These are phyloP conservation scores for Calonectria crousiana DNA, from an alignment of 2,329 filamentous ascomycete species.

Conservation along the genomic window DNA sequence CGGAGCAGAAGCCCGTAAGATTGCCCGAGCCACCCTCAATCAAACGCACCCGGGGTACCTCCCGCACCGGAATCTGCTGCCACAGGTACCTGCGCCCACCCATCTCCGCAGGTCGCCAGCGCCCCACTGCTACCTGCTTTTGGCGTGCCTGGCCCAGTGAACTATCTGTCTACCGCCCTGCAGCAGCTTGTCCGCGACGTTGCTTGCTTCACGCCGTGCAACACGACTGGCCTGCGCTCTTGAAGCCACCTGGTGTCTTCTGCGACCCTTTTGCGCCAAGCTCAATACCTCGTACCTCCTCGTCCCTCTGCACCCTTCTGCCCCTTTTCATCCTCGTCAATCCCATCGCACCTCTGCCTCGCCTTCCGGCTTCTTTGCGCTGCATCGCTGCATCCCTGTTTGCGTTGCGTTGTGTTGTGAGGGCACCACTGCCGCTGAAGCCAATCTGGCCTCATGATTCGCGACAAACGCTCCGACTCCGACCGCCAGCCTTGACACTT, in stretches of 20 bases:
- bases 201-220: constrained; percentile 45
- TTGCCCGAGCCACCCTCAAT: constrained; percentile 24
- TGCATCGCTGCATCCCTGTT: constrained; percentile 28
- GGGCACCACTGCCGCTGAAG: constrained; percentile 40
- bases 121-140: constrained; percentile 32
- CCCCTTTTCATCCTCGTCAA: constrained; percentile 31
- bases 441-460: constrained; percentile 50
- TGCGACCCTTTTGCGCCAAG: constrained; percentile 42
- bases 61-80: constrained; percentile 11
- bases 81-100: constrained; percentile 14
- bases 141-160: constrained; percentile 34
- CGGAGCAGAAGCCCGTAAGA: constrained; percentile 22
- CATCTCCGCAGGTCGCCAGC: constrained; percentile 19
- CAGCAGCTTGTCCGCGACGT: constrained; percentile 43
- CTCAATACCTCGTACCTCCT: constrained; percentile 34
- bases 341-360: constrained; percentile 2
- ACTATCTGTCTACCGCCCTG: constrained; percentile 43
- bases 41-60: constrained; percentile 17
- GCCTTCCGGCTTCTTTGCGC: constrained; percentile 12
- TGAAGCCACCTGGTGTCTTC: constrained; percentile 51
- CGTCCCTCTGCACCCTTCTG: constrained; percentile 33
- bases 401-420: constrained; percentile 20
- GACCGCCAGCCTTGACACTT: constrained; percentile 22
- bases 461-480: constrained; percentile 35
- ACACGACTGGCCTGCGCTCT: constrained; percentile 42